Evolutionary conservation across 75 land plant species (phyloP).

Genomic region (Pseudotsuga menziesii): DNA sequence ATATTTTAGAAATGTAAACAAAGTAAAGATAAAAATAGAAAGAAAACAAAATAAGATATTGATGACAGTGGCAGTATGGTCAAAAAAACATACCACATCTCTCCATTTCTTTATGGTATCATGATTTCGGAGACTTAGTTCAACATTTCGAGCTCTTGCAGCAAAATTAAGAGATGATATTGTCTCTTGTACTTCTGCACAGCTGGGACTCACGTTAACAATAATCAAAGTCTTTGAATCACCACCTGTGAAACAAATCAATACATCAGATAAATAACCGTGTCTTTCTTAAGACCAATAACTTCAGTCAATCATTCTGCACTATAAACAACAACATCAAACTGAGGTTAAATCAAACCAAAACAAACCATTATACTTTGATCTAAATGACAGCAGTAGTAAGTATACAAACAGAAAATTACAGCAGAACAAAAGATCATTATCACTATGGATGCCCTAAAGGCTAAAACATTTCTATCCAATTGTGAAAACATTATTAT

Average conservation of each 20-base stretch:
- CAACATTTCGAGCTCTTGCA: slow-evolving; percentile 87
- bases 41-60: not conserved
- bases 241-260: slow-evolving; percentile 49
- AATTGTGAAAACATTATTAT: not conserved
- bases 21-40: not conserved
- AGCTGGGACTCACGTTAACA: slow-evolving; percentile 75
- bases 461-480: not conserved
- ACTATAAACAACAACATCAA: slow-evolving; percentile 1
- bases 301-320: not conserved
- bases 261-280: not conserved
- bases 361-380: not conserved
- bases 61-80: not conserved
- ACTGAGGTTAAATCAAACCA: not conserved
- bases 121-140: slow-evolving; percentile 86
- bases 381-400: no score
- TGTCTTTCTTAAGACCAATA: not conserved
- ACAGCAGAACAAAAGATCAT: not conserved
- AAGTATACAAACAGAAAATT: no score
- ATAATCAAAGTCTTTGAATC: slow-evolving; percentile 80
- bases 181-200: slow-evolving; percentile 64
- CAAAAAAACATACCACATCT: slow-evolving; percentile 71
- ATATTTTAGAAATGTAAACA: not conserved
- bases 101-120: slow-evolving; percentile 97
- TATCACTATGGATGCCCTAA: not conserved
- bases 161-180: slow-evolving; percentile 80